Conservation (phyloP, 2,329 filamentous ascomycete species). For the Botryotinia calthae region DNA sequence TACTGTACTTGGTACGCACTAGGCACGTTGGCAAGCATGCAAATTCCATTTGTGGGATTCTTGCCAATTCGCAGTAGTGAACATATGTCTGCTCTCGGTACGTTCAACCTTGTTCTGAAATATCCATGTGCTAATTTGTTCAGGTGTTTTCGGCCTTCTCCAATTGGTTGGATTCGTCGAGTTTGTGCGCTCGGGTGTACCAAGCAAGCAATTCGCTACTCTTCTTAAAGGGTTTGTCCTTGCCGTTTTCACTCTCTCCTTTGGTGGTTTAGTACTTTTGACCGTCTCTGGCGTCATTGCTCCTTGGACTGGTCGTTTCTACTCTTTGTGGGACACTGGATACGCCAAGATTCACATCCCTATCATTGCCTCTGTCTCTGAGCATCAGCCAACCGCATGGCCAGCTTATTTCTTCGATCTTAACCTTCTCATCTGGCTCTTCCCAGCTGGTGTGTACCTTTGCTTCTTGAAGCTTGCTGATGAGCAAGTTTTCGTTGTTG, state of each 20-base stretch:
- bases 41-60: conserved; percentile 98
- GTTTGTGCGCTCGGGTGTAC: conserved; percentile 82
- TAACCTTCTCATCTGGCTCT: conserved; percentile 98
- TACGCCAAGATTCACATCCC: conserved; percentile 99
- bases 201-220: conserved; percentile 90
- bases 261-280: conserved; percentile 76
- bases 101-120: conserved; percentile 37
- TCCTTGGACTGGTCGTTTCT: conserved; percentile 97
- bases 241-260: conserved; percentile 68
- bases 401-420: conserved; percentile 99
- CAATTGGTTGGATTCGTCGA: conserved; percentile 92
- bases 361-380: conserved; percentile 98
- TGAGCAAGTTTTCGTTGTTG: conserved; percentile 96
- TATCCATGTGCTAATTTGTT: conserved; percentile 17
- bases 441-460: conserved; percentile 96
- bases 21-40: conserved; percentile 96
- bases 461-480: conserved; percentile 93
- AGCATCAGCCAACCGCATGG: conserved; percentile 98
- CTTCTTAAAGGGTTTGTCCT: conserved; percentile 77
- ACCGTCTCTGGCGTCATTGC: conserved; percentile 90
- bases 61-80: conserved; percentile 94
- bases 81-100: conserved; percentile 95
- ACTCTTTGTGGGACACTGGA: conserved; percentile 97
- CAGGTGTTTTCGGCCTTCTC: conserved; percentile 91
- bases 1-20: conserved; percentile 98